Evolutionary conservation across 2,329 filamentous ascomycete species (phyloP).

Genomic region (Bipolaris oryzae): DNA sequence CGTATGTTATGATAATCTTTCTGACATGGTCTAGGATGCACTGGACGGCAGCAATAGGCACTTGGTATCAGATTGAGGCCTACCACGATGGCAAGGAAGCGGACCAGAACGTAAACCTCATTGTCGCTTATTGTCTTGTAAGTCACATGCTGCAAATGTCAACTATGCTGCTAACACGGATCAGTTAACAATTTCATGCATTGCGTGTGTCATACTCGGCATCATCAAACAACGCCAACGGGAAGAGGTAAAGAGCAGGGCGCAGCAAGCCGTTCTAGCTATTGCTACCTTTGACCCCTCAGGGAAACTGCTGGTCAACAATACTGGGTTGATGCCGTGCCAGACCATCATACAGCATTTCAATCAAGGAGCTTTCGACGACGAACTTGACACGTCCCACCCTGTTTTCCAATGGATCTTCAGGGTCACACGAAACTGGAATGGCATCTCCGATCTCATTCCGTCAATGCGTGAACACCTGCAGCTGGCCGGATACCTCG

Average conservation of each 20-base stretch:
- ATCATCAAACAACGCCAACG: slow-evolving; percentile 48
- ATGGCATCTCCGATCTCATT: slow-evolving; percentile 69
- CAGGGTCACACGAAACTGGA: slow-evolving; percentile 79
- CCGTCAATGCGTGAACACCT: slow-evolving; percentile 75
- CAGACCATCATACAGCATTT: slow-evolving; percentile 75
- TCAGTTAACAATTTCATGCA: slow-evolving; percentile 51
- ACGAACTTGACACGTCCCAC: slow-evolving; percentile 77
- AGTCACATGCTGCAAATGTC: slow-evolving; percentile 60
- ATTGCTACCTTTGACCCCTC: slow-evolving; percentile 70
- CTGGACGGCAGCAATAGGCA: slow-evolving; percentile 78
- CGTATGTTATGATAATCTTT: not conserved
- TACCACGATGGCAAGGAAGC: slow-evolving; percentile 49
- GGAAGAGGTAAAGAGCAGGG: slow-evolving; percentile 51
- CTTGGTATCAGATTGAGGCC: slow-evolving; percentile 64
- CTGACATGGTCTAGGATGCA: slow-evolving; percentile 64
- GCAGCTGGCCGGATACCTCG: slow-evolving; percentile 54
- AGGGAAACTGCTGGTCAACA: slow-evolving; percentile 71
- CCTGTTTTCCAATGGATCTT: slow-evolving; percentile 89
- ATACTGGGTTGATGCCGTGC: slow-evolving; percentile 71
- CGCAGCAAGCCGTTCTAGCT: slow-evolving; percentile 61
- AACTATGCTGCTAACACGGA: slow-evolving; percentile 64
- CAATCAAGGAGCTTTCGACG: slow-evolving; percentile 62
- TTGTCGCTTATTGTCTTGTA: slow-evolving; percentile 74
- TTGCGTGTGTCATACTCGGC: slow-evolving; percentile 44
- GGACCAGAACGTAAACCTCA: slow-evolving; percentile 68